These are phyloP conservation scores for Coccinonectria pachysandricola DNA, from an alignment of 2,329 filamentous ascomycete genomes.

Conservation along the genomic window DNA sequence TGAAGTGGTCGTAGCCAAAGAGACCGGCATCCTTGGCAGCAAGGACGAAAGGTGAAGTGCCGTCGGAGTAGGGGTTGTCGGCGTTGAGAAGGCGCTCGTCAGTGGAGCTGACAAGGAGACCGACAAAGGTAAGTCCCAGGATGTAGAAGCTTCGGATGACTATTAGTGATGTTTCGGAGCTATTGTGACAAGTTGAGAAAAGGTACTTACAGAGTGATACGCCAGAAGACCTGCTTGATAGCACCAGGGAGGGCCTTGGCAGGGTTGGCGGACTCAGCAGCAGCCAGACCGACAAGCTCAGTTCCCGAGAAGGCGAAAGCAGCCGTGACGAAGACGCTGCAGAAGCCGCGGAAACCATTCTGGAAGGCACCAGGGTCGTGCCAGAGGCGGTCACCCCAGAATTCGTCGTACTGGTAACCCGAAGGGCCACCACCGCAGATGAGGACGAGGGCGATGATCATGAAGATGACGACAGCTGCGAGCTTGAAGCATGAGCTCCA, in stretches of 20 bases:
- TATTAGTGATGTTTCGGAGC: background rate
- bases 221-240: slow-evolving; percentile 61
- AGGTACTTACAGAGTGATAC: slow-evolving; percentile 32
- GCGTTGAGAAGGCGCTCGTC: slow-evolving; percentile 32
- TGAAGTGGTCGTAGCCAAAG: slow-evolving; percentile 36
- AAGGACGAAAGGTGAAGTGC: slow-evolving; percentile 41
- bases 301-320: slow-evolving; percentile 60
- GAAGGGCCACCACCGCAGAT: slow-evolving; percentile 47
- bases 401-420: slow-evolving; percentile 28
- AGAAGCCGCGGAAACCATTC: slow-evolving; percentile 61
- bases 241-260: slow-evolving; percentile 64
- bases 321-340: slow-evolving; percentile 58
- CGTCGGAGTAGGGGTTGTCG: slow-evolving; percentile 17
- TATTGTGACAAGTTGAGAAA: too few species aligned
- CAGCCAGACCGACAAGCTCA: slow-evolving; percentile 59
- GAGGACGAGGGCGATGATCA: slow-evolving; percentile 48
- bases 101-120: slow-evolving; percentile 33
- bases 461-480: slow-evolving; percentile 47
- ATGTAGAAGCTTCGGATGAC: slow-evolving; percentile 30
- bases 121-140: slow-evolving; percentile 38
- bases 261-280: slow-evolving; percentile 57
- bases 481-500: slow-evolving; percentile 46
- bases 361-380: slow-evolving; percentile 42
- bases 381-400: slow-evolving; percentile 31
- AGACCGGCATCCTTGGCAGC: slow-evolving; percentile 38